phyloP scores from a whole-genome alignment of 2,329 filamentous ascomycete species.

The Fusarium bulbicola region DNA sequence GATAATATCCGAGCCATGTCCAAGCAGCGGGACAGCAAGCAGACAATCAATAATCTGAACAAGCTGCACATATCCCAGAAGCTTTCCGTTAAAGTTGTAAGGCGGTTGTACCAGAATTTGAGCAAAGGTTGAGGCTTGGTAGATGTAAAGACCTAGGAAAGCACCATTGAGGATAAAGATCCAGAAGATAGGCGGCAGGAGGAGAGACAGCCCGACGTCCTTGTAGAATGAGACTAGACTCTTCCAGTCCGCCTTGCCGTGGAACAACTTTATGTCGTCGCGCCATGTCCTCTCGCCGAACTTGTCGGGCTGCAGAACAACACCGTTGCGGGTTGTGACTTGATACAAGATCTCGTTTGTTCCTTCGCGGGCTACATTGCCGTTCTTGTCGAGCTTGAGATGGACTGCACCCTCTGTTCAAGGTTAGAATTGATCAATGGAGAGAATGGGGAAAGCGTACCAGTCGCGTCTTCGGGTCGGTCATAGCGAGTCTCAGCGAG shows the following conservation, averaged over 20 bases:
- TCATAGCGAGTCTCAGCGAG: background rate
- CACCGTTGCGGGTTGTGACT: slow-evolving; percentile 9
- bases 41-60: background rate
- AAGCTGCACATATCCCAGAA: slow-evolving; percentile 4
- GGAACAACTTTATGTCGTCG: background rate
- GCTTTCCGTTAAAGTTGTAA: background rate
- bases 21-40: background rate
- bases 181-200: background rate
- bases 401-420: background rate
- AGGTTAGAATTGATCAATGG: rapidly evolving
- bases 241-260: background rate
- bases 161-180: slow-evolving; percentile 12
- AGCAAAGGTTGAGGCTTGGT: slow-evolving; percentile 3
- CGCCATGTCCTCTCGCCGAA: slow-evolving; percentile 1
- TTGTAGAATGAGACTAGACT: background rate
- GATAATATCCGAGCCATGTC: background rate
- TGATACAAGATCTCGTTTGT: background rate
- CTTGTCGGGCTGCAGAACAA: background rate
- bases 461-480: slow-evolving; percentile 4
- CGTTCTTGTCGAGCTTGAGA: background rate
- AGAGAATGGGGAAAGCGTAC: rapidly evolving
- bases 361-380: background rate
- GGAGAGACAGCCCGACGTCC: background rate
- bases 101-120: background rate
- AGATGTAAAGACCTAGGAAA: slow-evolving; percentile 11